Evolutionary conservation across 176 grass and related monocot species (phyloP).

Genomic region (Metroxylon sagu): DNA sequence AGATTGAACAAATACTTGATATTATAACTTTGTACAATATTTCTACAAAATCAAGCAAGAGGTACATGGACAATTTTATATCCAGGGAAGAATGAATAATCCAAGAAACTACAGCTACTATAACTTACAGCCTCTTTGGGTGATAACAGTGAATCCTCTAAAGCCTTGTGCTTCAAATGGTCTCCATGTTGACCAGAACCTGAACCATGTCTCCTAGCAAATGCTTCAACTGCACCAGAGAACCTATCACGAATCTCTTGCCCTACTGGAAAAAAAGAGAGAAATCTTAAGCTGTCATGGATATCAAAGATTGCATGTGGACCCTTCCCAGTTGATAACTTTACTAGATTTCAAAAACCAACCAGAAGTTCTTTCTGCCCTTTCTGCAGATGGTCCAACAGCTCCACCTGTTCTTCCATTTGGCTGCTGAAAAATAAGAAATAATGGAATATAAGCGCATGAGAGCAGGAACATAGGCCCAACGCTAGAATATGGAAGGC

Average conservation of each 20-base stretch:
- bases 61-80: too few species aligned
- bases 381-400: slow-evolving; percentile 46
- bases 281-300: not conserved
- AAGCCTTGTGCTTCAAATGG: slow-evolving; percentile 50
- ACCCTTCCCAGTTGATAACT: too few species aligned
- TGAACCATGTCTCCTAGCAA: slow-evolving; percentile 63
- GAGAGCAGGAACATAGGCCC: not conserved
- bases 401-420: slow-evolving; percentile 44
- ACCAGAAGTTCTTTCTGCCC: slow-evolving; percentile 62
- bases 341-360: not conserved
- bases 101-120: not conserved
- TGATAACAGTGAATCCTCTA: slow-evolving; percentile 52
- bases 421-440: slow-evolving; percentile 31
- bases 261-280: slow-evolving; percentile 40
- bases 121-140: slow-evolving; percentile 51
- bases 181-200: slow-evolving; percentile 48
- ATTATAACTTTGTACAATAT: too few species aligned
- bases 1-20: too few species aligned
- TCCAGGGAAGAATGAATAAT: too few species aligned
- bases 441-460: slow-evolving; percentile 1
- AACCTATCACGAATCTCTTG: slow-evolving; percentile 91
- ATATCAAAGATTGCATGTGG: too few species aligned
- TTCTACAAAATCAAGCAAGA: too few species aligned
- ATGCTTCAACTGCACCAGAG: slow-evolving; percentile 84
- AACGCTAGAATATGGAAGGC: too few species aligned